Evolutionary conservation across 2,329 filamentous ascomycete species (phyloP).

Genomic region (Colletotrichum lentis): DNA sequence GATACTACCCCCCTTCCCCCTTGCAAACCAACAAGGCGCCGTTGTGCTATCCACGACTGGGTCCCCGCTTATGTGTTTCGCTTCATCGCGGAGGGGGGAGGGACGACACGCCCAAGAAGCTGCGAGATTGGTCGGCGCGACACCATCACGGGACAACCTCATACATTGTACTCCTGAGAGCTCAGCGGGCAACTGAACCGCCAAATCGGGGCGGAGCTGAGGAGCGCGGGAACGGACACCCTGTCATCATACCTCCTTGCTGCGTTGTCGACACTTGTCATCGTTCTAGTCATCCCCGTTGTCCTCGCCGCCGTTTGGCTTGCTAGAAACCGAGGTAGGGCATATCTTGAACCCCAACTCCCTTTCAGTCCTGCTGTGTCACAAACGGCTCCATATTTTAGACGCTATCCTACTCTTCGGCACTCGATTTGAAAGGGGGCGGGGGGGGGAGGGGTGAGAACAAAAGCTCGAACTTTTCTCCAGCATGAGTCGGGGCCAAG

Average conservation of each 20-base stretch:
- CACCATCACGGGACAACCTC: constrained; percentile 12
- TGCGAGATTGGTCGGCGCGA: constrained; percentile 10
- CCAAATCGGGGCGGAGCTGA: constrained; percentile 8
- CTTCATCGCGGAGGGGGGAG: constrained; percentile 14
- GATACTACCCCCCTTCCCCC: too few species aligned
- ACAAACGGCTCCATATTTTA: neutral
- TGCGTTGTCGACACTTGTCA: neutral
- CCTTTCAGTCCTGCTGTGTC: neutral
- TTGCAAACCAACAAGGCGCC: neutral
- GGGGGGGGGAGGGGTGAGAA: neutral
- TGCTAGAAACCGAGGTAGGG: neutral
- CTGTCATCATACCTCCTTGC: neutral
- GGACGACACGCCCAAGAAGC: constrained; percentile 10
- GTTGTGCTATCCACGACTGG: neutral
- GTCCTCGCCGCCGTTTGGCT: neutral
- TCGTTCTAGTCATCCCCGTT: neutral
- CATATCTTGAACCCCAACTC: neutral
- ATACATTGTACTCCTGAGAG: constrained; percentile 4
- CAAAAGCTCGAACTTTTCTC: constrained; percentile 16
- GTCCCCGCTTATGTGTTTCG: constrained; percentile 25
- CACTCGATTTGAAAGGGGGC: neutral
- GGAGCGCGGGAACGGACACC: neutral
- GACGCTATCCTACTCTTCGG: neutral
- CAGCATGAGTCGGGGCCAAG: constrained; percentile 21
- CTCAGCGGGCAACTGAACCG: constrained; percentile 15